Conservation (phyloP, 2,329 filamentous ascomycete species). For the Epichloe gansuensis region DNA sequence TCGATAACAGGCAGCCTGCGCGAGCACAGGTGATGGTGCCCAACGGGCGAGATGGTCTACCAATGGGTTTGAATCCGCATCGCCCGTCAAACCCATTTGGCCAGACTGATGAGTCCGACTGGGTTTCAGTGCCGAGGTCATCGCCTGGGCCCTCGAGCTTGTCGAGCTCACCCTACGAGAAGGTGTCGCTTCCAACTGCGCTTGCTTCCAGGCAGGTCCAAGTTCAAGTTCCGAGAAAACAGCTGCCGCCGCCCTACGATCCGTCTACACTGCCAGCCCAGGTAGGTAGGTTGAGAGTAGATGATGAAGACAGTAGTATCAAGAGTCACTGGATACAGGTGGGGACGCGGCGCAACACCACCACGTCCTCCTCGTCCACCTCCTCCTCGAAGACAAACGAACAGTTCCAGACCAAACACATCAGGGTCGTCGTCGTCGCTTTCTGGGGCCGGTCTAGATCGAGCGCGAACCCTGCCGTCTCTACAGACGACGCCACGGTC, state of each 20-base stretch:
- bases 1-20: conserved; percentile 60
- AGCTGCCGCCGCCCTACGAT: conserved; percentile 40
- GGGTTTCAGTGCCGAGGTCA: conserved; percentile 55
- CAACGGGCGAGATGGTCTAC: conserved; percentile 32
- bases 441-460: conserved; percentile 11
- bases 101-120: conserved; percentile 64
- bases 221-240: conserved; percentile 29
- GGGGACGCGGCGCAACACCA: conserved; percentile 15
- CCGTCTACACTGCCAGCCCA: conserved; percentile 33
- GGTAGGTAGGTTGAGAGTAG: conserved; percentile 30
- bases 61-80: conserved; percentile 57
- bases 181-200: conserved; percentile 38
- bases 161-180: conserved; percentile 47
- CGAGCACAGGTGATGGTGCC: conserved; percentile 61
- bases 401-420: conserved; percentile 9
- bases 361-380: conserved; percentile 26
- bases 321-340: conserved; percentile 3
- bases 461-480: conserved; percentile 15
- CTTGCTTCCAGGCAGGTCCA: conserved; percentile 30
- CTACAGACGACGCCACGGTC: conserved; percentile 19
- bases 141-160: conserved; percentile 44
- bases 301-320: conserved; percentile 24
- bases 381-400: conserved; percentile 33
- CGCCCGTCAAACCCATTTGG: conserved; percentile 74
- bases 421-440: not conserved